phyloP scores from a whole-genome alignment of 805 yeast genomes.

The Lachancea sp. region DNA sequence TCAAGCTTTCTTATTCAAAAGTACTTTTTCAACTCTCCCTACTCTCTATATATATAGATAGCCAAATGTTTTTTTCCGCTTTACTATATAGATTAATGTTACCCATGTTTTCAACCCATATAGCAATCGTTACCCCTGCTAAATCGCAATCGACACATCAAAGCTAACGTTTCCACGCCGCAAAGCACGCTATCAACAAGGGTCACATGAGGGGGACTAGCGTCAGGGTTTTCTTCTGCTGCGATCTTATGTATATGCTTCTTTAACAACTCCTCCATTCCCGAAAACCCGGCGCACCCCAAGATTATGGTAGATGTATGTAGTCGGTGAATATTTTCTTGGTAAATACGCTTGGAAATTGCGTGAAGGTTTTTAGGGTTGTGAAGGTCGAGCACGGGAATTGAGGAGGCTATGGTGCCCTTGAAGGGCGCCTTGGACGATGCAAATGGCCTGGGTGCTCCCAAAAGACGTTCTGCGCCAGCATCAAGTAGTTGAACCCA shows the following conservation, averaged over 20 bases:
- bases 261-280: slow-evolving; percentile 11
- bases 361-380: slow-evolving; percentile 10
- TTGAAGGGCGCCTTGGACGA: slow-evolving; percentile 21
- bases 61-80: neutral
- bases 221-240: neutral
- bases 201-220: slow-evolving; percentile 1
- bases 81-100: neutral
- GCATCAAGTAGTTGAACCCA: slow-evolving; percentile 21
- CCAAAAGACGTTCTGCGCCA: slow-evolving; percentile 11
- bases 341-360: slow-evolving; percentile 14
- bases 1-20: neutral
- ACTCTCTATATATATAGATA: neutral
- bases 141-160: slow-evolving; percentile 2
- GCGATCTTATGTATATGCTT: slow-evolving; percentile 2
- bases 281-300: slow-evolving; percentile 28
- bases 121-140: slow-evolving; percentile 1
- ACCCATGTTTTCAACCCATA: neutral
- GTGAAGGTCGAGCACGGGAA: slow-evolving; percentile 20
- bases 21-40: neutral
- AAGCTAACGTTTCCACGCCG: slow-evolving; percentile 7
- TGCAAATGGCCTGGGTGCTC: slow-evolving; percentile 4
- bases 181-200: slow-evolving; percentile 8
- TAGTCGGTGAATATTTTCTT: slow-evolving; percentile 14
- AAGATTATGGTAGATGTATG: slow-evolving; percentile 17
- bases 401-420: slow-evolving; percentile 22